phyloP scores from a whole-genome alignment of 208 protist genomes.

The Leishmania gerbilli region DNA sequence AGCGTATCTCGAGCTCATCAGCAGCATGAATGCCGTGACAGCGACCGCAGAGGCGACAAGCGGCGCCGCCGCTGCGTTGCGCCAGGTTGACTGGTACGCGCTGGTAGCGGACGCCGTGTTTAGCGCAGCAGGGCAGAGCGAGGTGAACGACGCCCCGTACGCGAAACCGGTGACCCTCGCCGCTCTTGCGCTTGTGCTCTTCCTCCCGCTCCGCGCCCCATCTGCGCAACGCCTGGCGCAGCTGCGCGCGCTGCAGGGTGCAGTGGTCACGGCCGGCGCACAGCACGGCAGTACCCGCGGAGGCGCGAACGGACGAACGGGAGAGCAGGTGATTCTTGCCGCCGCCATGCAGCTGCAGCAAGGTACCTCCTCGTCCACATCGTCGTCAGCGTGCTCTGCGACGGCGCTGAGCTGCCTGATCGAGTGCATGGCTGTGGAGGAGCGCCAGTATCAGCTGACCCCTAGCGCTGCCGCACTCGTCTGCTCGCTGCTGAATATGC shows the following conservation, averaged over 20 bases:
- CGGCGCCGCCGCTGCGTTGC: slow-evolving; percentile 1
- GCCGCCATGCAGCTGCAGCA: slow-evolving; percentile 31
- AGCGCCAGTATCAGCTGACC: slow-evolving; percentile 56
- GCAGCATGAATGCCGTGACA: slow-evolving; percentile 2
- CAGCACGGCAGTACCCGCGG: neutral
- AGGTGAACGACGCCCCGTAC: neutral
- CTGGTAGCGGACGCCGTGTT: slow-evolving; percentile 53
- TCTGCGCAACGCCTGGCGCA: slow-evolving; percentile 30
- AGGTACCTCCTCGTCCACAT: neutral
- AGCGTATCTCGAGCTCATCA: slow-evolving; percentile 30
- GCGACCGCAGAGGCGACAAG: neutral
- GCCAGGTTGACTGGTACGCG: slow-evolving; percentile 52
- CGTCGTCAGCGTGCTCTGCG: slow-evolving; percentile 25
- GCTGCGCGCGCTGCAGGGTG: slow-evolving; percentile 52
- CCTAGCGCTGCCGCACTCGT: slow-evolving; percentile 53
- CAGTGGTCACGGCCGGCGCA: slow-evolving; percentile 29
- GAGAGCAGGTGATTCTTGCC: slow-evolving; percentile 31
- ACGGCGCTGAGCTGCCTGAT: slow-evolving; percentile 74
- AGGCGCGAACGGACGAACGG: slow-evolving; percentile 2
- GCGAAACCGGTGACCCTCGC: slow-evolving; percentile 8
- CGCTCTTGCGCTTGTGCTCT: slow-evolving; percentile 35
- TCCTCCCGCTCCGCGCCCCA: slow-evolving; percentile 56
- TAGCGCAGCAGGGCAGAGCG: neutral
- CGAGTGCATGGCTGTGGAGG: slow-evolving; percentile 72
- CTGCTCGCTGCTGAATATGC: slow-evolving; percentile 44